Evolutionary conservation across 441 rosid genomes (phyloP).

Genomic region (Adansonia grandidieri): DNA sequence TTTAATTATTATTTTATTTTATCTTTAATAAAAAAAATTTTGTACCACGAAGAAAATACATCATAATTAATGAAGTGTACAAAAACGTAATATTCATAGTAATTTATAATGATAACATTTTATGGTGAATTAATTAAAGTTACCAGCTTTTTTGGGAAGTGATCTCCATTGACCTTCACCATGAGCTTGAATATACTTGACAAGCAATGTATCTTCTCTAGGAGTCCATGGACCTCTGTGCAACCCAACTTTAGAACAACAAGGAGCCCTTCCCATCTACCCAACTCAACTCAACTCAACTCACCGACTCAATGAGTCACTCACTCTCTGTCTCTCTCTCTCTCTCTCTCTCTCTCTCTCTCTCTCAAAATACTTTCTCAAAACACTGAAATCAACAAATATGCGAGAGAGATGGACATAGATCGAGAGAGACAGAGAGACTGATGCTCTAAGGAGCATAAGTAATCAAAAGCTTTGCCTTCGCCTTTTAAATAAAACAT

Average conservation of each 20-base stretch:
- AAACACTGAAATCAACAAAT: background rate
- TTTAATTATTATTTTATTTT: too few species aligned
- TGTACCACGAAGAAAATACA: too few species aligned
- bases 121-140: background rate
- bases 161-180: constrained; percentile 72
- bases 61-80: too few species aligned
- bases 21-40: too few species aligned
- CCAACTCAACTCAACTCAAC: background rate
- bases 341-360: background rate
- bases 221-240: constrained; percentile 70
- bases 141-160: constrained; percentile 67
- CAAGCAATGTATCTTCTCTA: constrained; percentile 61
- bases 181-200: constrained; percentile 53
- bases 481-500: background rate
- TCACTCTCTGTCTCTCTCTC: background rate
- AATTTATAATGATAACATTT: too few species aligned
- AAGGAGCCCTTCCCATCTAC: constrained; percentile 72
- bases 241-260: constrained; percentile 68
- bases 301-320: too few species aligned
- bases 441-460: background rate
- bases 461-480: background rate
- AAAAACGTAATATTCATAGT: too few species aligned
- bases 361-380: background rate
- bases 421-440: background rate
- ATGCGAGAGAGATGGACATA: too few species aligned